Conservation (phyloP, 2,329 filamentous ascomycete species). For the Pseudocercospora ulei region DNA sequence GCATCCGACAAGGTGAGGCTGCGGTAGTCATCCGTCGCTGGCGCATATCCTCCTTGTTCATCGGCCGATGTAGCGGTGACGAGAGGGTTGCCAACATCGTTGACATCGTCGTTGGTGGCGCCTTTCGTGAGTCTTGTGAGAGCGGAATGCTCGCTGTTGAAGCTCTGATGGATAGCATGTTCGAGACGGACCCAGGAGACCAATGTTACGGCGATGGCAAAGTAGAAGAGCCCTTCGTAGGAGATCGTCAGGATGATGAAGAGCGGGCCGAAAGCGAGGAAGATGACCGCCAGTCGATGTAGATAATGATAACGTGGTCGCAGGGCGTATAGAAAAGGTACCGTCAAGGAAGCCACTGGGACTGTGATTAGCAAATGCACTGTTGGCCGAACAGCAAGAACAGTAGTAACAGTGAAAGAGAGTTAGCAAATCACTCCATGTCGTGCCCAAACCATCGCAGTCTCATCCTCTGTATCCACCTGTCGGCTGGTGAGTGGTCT, state of each 20-base stretch:
- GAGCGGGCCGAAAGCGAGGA: constrained; percentile 81
- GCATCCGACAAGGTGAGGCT: constrained; percentile 71
- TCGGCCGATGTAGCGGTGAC: constrained; percentile 34
- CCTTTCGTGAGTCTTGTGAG: neutral
- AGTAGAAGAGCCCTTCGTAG: constrained; percentile 93
- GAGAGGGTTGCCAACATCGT: constrained; percentile 29
- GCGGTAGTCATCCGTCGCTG: constrained; percentile 45
- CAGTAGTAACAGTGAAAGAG: neutral
- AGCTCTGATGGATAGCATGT: constrained; percentile 54
- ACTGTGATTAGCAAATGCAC: neutral
- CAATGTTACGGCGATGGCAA: constrained; percentile 72
- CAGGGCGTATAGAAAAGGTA: constrained; percentile 72
- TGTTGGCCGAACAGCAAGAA: neutral
- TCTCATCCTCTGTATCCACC: no score
- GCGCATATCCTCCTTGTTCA: constrained; percentile 28
- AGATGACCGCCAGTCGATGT: constrained; percentile 77
- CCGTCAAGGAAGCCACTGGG: constrained; percentile 59
- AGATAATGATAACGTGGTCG: constrained; percentile 80
- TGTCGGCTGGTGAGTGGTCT: no score
- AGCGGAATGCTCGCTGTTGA: constrained; percentile 12
- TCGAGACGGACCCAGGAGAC: constrained; percentile 89
- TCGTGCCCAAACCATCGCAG: neutral
- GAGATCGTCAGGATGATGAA: constrained; percentile 96
- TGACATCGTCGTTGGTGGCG: constrained; percentile 8
- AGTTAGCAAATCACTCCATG: constrained; percentile 1